phyloP scores from a whole-genome alignment of 331 rosid species.

The Quercus tomentella region DNA sequence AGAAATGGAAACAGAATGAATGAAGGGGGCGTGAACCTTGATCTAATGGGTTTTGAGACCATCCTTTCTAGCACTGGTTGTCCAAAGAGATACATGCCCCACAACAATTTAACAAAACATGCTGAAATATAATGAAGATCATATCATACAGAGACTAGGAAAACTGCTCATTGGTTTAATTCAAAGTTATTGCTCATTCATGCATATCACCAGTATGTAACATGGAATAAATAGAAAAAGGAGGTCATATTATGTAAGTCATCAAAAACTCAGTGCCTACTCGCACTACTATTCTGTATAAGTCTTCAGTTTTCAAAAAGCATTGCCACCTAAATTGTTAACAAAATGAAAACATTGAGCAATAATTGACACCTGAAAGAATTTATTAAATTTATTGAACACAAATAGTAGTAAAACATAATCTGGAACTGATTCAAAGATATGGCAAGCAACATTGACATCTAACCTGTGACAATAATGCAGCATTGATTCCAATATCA shows the following conservation, averaged over 20 bases:
- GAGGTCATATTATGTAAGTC: neutral
- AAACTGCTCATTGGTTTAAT: neutral
- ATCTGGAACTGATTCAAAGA: neutral
- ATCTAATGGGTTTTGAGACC: neutral
- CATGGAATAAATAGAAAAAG: neutral
- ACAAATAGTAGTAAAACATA: neutral
- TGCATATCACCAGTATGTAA: neutral
- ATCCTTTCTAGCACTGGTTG: neutral
- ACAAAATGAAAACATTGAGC: neutral
- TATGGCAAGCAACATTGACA: constrained; percentile 19
- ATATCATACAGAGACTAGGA: neutral
- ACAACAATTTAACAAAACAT: neutral
- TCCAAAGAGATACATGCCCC: neutral
- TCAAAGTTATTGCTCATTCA: neutral
- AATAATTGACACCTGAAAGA: neutral
- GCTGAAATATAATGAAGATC: neutral
- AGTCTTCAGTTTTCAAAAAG: neutral
- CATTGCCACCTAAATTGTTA: neutral
- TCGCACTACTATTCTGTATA: neutral
- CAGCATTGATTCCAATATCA: constrained; percentile 92
- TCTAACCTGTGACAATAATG: constrained; percentile 89
- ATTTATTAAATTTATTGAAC: neutral
- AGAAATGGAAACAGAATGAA: neutral
- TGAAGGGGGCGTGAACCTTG: neutral
- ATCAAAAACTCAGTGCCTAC: neutral